Evolutionary conservation across 176 grass and related monocot genomes (phyloP), one percentile per base, ranked within the genome.

Genomic region (Puccinellia tenuiflora): DNA sequence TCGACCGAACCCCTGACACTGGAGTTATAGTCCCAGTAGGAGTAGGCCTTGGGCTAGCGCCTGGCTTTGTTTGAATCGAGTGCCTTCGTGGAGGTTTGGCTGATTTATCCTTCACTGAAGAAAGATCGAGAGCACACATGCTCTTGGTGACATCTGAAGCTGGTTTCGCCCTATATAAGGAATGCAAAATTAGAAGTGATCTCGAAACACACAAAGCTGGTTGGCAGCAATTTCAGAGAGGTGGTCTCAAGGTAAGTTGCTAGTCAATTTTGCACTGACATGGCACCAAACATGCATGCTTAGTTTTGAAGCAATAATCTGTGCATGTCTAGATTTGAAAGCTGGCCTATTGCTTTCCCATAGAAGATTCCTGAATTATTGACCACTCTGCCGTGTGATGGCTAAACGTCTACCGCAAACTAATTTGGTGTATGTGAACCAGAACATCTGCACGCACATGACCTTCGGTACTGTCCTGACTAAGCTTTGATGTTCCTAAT

Each of bases 121-220:
- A 89, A 53, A 94, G 53, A 78, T 90, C 85, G 26, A 96, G 90
- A 88, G 79, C 83, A 61, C 91, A 90, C 40, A 94, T 72, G 29
- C 97, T 96, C 87, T 86, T 95, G 75, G 85, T 88, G 48, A 99
- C 83, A 86, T 88, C 85, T 78, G 90, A 87, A 86, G 85, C 26
- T 45, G 75, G 75, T 12, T 88, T 94, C 48, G 55, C 43, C 88
- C 97, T 99, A 78, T 59, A 85, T 83, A 84, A 79, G 61, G 56
- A 82, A 81, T 11, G n/a, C 67, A 34, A 71, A 34, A 71, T 76
- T 55, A 54, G 29, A 61, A 63, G 21, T 56, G 37, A 21, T 85
- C 10, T 30, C 0, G 7, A 63, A 61, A 29, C n/a, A 24, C 85
- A 81, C 8, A 83, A 53, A 31, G 28, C 14, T 55, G 26, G 33